Percentiles rank a stretch among this genome's conserved stretches.
Conservation (phyloP, 2,329 filamentous ascomycete genomes). For the Fusarium mexicanum region DNA sequence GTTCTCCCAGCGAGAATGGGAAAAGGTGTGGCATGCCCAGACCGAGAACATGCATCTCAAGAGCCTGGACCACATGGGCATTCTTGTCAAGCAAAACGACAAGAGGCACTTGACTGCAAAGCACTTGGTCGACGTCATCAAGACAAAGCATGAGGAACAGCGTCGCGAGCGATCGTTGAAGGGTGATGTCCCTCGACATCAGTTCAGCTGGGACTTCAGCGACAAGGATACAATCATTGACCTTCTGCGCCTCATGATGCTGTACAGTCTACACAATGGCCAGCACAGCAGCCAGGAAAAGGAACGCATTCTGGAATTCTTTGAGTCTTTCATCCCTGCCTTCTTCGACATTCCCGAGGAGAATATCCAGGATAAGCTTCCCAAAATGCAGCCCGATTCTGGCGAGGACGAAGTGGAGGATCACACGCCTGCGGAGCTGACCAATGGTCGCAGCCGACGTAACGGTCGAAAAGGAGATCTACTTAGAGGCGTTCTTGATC, state of each 20-base stretch:
- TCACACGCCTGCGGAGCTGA: slow-evolving; percentile 74
- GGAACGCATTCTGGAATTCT: slow-evolving; percentile 77
- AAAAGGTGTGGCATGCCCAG: slow-evolving; percentile 97
- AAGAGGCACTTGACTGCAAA: slow-evolving; percentile 93
- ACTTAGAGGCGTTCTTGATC: slow-evolving; percentile 87
- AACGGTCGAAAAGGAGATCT: slow-evolving; percentile 82
- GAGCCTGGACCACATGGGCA: slow-evolving; percentile 95
- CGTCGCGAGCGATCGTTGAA: slow-evolving; percentile 74
- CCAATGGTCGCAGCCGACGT: slow-evolving; percentile 73
- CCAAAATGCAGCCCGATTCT: slow-evolving; percentile 74
- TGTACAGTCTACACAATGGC: slow-evolving; percentile 73
- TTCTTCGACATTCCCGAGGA: slow-evolving; percentile 83
- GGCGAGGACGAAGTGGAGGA: slow-evolving; percentile 84
- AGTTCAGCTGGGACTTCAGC: slow-evolving; percentile 79
- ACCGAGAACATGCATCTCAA: slow-evolving; percentile 95
- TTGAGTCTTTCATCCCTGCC: slow-evolving; percentile 77
- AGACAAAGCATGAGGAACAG: slow-evolving; percentile 92
- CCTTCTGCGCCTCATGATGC: slow-evolving; percentile 69
- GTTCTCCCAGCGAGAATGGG: slow-evolving; percentile 96
- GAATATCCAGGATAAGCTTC: slow-evolving; percentile 71
- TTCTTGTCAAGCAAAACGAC: slow-evolving; percentile 86
- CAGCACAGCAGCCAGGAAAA: slow-evolving; percentile 78
- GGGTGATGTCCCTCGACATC: slow-evolving; percentile 71
- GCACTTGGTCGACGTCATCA: slow-evolving; percentile 88
- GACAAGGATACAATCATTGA: slow-evolving; percentile 75